Base-by-base conservation (phyloP, 208 protist species). In the Acanthamoeba triangularis region DNA sequence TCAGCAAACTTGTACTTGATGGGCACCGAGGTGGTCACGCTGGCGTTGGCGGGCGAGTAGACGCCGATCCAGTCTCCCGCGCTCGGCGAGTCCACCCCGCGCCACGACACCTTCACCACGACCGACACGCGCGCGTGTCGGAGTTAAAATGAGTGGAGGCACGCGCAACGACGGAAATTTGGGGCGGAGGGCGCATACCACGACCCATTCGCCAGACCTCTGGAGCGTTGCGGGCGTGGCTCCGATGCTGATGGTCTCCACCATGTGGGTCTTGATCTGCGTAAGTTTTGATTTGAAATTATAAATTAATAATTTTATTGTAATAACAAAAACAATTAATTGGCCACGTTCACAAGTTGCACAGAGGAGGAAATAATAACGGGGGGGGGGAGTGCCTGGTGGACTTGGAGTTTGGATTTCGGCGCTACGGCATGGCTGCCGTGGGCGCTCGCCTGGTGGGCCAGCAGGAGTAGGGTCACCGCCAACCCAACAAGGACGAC, bases 1-100 rank as follows among this genome's bases (percentile, higher is more conserved):
- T 74, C 65, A 13, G 65, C 65, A 30, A 30, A 37, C 65, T 74
- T 74, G 65, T 74, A 74, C 65, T 74, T 74, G 65, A 74, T 74
- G 13, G 65, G 65, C 1, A 25, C 65, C 1, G 65, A 30, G n/a
- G 11, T 30, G 65, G 65, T 74, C 18, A 74, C 25, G 28, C 28
- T 30, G 65, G 33, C 65, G 65, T 74, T 25, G 33, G 65, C 65
- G 1, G 65, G 65, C 65, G 65, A 74, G 65, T 74, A 74, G 8
- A 74, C 65, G 65, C 65, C 65, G 11, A 74, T 30, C 65, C 65
- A 74, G 33, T 74, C 65, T 13, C 65, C 65, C 65, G 18, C 11
- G 65, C 65, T 13, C 11, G 65, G 23, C n/a, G 65, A 74, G 61
- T 67, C 23, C 18, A 30, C 65, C 8, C 65, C 65, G 33, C 65